Evolutionary conservation across 208 protist species (phyloP).

Genomic region (Ichthyophonus hoferi): DNA sequence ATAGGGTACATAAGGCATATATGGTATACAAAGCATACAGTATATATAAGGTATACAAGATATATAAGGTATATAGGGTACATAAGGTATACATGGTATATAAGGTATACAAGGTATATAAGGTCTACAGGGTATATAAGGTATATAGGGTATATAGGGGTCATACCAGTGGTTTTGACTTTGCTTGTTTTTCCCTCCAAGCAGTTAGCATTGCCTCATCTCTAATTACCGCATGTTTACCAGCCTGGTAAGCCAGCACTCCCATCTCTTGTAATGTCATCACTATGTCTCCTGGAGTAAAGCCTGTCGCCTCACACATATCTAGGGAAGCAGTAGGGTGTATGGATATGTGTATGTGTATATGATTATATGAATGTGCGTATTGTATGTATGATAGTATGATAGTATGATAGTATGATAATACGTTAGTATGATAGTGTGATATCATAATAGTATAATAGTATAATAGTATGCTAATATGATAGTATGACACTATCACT

Average conservation of each 20-base stretch:
- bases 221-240: not conserved
- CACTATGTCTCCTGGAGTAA: conserved; percentile 1
- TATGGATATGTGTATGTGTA: not conserved
- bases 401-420: too few relatives aligned
- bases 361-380: not conserved
- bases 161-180: not conserved
- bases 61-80: too few relatives aligned
- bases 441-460: too few relatives aligned
- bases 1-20: too few relatives aligned
- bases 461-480: too few relatives aligned
- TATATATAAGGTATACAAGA: too few relatives aligned
- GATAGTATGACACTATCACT: not conserved
- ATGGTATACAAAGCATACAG: too few relatives aligned
- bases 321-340: not conserved
- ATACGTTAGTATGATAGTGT: too few relatives aligned
- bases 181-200: conserved; percentile 6
- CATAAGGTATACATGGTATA: too few relatives aligned
- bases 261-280: not conserved
- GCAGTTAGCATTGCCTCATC: not conserved
- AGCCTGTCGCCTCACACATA: conserved; percentile 13
- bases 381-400: not conserved
- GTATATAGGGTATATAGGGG: too few relatives aligned
- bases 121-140: too few relatives aligned
- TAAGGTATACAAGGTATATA: too few relatives aligned
- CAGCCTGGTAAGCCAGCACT: conserved; percentile 14